Evolutionary conservation across 2,329 filamentous ascomycete genomes (phyloP), one percentile per base, ranked within the genome.

Genomic region (Colletotrichum australisinense): DNA sequence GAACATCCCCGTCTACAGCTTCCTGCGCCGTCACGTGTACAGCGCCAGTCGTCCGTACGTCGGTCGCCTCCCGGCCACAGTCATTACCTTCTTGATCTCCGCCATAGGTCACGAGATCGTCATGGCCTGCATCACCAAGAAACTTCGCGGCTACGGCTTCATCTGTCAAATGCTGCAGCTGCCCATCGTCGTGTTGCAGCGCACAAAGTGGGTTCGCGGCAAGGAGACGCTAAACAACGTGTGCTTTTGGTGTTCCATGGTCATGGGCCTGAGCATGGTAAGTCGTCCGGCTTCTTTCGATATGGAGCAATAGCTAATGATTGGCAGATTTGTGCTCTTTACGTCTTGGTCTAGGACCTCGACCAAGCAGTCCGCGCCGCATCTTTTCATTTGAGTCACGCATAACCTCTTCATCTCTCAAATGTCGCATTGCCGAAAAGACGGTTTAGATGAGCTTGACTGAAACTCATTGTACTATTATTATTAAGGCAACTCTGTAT

Each of bases 121-220:
- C 78, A 97, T 99, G 94, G 95, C 94, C 8, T 98, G 96, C 82
- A 98, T 99, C 81, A 98, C 95, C 30, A 96, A 98, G 87, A 98
- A 99, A 86, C 87, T 98, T 58, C 88, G 97, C 49, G 97, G 97
- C 14, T 99, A 98, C 80, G 97, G 96, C 11, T 97, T 98, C 80
- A 80, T 97, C 24, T 93, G 94, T 75, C 97, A 98, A 91, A 98
- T 99, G 97, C 85, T 97, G 75, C 97, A 99, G 86, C 89, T 98
- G 77, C 97, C 97, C 0, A 97, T 98, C 76, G 94, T 98, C n/a
- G 91, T 95, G 82, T 85, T 98, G 35, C 97, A 98, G 86, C 90
- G 94, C 75, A 95, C 93, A 5, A 90, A 87, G 74, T 94, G 91
- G 86, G 91, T 98, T 49, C 89, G 92, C 67, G 92, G 92, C 24